Percentiles rank a stretch among this genome's conserved stretches.
phyloP scores from a whole-genome alignment of 805 yeast genomes.

The Diddensiella caesifluorescens region DNA sequence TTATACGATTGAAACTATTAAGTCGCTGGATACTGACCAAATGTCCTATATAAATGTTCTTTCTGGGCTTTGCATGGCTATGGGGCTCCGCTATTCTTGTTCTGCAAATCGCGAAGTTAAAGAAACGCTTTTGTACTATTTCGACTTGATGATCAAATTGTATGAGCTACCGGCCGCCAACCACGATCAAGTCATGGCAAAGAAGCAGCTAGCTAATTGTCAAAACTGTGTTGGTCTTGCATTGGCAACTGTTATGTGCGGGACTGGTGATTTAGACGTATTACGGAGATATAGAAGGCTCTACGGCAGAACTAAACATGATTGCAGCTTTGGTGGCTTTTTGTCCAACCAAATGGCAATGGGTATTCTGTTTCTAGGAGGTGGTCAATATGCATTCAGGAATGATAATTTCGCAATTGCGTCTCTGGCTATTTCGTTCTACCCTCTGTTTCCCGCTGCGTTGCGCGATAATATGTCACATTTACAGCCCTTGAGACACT shows the following conservation, averaged over 20 bases:
- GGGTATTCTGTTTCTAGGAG: conserved; percentile 85
- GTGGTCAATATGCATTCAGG: conserved; percentile 82
- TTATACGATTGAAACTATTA: conserved; percentile 28
- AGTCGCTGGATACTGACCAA: conserved; percentile 50
- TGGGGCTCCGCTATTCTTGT: conserved; percentile 76
- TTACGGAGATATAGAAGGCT: conserved; percentile 67
- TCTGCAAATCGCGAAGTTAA: conserved; percentile 51
- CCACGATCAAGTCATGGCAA: conserved; percentile 56
- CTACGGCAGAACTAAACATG: conserved; percentile 45
- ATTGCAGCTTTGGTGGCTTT: conserved; percentile 57
- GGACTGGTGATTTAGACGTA: conserved; percentile 79
- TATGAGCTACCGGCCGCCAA: conserved; percentile 40
- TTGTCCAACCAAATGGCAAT: conserved; percentile 76
- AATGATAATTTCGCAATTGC: conserved; percentile 61
- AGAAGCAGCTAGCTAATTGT: conserved; percentile 47
- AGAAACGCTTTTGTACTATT: conserved; percentile 46
- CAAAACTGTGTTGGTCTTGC: conserved; percentile 60
- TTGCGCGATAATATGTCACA: conserved; percentile 49
- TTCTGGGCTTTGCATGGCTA: conserved; percentile 69
- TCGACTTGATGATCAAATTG: conserved; percentile 47
- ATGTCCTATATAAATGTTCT: conserved; percentile 58
- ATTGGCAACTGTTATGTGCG: conserved; percentile 74
- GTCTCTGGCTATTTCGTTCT: conserved; percentile 62
- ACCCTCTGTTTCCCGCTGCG: conserved; percentile 59
- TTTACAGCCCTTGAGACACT: conserved; percentile 78